phyloP scores from a whole-genome alignment of 352 stramenopile genomes.

The Phytopythium ostracodes region DNA sequence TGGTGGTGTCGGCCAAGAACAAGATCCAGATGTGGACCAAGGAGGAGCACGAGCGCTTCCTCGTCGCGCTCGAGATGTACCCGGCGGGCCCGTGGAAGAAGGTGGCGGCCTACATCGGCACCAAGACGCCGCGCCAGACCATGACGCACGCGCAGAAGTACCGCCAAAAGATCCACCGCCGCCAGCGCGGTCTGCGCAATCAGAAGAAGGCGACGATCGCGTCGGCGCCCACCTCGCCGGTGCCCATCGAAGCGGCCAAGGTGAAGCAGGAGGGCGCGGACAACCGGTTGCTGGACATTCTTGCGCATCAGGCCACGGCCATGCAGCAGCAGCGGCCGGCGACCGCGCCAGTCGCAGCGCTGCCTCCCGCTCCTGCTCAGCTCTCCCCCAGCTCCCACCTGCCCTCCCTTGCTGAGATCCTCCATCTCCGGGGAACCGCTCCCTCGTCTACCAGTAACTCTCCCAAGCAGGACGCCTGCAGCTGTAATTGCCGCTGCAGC shows the following conservation, averaged over 20 bases:
- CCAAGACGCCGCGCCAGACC: conserved; percentile 92
- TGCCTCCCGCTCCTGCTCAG: conserved; percentile 11
- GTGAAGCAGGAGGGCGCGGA: conserved; percentile 34
- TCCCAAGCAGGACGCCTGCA: conserved; percentile 13
- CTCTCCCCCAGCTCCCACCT: conserved; percentile 48
- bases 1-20: conserved; percentile 77
- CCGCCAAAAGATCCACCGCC: conserved; percentile 80
- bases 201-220: conserved; percentile 46
- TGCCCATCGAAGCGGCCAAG: conserved; percentile 23
- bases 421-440: conserved; percentile 47
- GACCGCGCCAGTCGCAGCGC: conserved; percentile 2
- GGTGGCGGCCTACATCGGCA: conserved; percentile 80
- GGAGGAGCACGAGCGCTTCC: conserved; percentile 83
- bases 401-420: conserved; percentile 64
- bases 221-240: conserved; percentile 10
- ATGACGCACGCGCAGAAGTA: conserved; percentile 87
- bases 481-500: conserved; percentile 31
- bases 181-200: conserved; percentile 68
- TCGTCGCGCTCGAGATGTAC: conserved; percentile 83
- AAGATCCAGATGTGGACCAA: conserved; percentile 87
- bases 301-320: conserved; percentile 54
- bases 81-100: conserved; percentile 83
- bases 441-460: neutral
- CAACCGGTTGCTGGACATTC: conserved; percentile 55
- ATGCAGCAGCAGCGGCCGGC: conserved; percentile 25